phyloP scores from a whole-genome alignment of 371 early-diverging fungal genomes.

The Mortierella sp. region DNA sequence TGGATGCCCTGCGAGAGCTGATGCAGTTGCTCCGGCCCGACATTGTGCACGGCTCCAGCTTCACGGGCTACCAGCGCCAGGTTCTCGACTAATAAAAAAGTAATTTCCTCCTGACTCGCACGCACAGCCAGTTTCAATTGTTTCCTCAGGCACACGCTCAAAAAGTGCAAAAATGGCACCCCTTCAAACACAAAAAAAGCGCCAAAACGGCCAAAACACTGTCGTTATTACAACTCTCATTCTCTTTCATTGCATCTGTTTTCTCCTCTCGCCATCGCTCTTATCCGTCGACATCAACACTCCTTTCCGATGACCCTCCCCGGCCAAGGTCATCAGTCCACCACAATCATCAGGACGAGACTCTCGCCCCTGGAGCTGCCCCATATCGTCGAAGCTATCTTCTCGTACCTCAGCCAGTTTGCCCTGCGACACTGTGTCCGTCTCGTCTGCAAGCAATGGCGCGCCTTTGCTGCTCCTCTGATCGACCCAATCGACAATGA shows the following conservation, averaged over 20 bases:
- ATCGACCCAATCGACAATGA: constrained; percentile 1
- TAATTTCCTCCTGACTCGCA: not conserved
- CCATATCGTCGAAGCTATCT: constrained; percentile 13
- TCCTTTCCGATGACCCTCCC: constrained; percentile 3
- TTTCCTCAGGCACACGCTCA: not conserved
- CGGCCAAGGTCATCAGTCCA: constrained; percentile 7
- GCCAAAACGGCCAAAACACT: constrained; percentile 10
- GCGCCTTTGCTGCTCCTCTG: constrained; percentile 1
- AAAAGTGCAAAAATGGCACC: not conserved
- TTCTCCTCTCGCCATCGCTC: not conserved
- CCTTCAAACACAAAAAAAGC: not conserved
- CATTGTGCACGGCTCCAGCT: not conserved
- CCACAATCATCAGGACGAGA: not conserved
- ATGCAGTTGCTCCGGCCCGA: constrained; percentile 2
- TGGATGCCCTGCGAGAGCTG: not conserved
- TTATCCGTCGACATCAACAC: not conserved
- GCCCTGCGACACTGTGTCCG: constrained; percentile 5
- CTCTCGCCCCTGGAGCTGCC: constrained; percentile 5
- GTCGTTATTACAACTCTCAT: not conserved
- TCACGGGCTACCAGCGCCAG: not conserved
- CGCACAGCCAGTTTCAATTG: not conserved
- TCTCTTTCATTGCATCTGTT: not conserved
- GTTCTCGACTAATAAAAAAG: not conserved
- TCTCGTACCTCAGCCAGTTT: constrained; percentile 12
- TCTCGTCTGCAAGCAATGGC: constrained; percentile 13